phyloP scores from a whole-genome alignment of 78 protist genomes.

The Diacronema lutheri region DNA sequence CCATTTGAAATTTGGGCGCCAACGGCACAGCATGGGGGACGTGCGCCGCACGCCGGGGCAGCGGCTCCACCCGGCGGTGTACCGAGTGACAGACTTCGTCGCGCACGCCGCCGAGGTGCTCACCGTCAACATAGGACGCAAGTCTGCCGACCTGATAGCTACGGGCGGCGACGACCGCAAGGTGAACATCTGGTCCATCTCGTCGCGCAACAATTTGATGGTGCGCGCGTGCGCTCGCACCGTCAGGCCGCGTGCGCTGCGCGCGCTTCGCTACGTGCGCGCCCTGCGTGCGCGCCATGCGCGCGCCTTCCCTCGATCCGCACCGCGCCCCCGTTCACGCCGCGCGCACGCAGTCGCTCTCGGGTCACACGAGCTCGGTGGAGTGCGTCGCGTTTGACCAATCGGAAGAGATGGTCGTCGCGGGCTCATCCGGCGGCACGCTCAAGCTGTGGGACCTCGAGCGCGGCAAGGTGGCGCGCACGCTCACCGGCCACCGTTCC shows the following conservation, averaged over 20 bases:
- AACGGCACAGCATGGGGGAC: no score
- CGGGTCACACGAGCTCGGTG: conserved; percentile 31
- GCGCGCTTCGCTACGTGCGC: background rate
- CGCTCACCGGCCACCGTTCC: conserved; percentile 52
- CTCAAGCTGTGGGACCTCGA: conserved; percentile 66
- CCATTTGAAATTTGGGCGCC: no score
- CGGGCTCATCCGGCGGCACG: conserved; percentile 48
- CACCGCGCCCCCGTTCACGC: no score
- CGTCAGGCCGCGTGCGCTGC: background rate
- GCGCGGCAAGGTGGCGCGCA: conserved; percentile 1
- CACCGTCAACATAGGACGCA: conserved; percentile 15
- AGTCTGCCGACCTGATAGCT: conserved; percentile 17
- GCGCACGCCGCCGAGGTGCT: conserved; percentile 37
- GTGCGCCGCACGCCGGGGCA: no score
- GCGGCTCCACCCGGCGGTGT: background rate
- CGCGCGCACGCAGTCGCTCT: background rate
- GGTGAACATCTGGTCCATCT: conserved; percentile 48
- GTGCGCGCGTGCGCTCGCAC: background rate
- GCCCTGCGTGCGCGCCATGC: background rate
- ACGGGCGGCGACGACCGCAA: conserved; percentile 53
- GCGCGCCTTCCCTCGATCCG: background rate
- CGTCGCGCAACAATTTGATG: background rate
- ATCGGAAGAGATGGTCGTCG: conserved; percentile 25
- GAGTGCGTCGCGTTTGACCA: conserved; percentile 26
- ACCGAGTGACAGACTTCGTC: background rate